Evolutionary conservation across 2,329 filamentous ascomycete genomes (phyloP).

Genomic region (Xylaria sp.): DNA sequence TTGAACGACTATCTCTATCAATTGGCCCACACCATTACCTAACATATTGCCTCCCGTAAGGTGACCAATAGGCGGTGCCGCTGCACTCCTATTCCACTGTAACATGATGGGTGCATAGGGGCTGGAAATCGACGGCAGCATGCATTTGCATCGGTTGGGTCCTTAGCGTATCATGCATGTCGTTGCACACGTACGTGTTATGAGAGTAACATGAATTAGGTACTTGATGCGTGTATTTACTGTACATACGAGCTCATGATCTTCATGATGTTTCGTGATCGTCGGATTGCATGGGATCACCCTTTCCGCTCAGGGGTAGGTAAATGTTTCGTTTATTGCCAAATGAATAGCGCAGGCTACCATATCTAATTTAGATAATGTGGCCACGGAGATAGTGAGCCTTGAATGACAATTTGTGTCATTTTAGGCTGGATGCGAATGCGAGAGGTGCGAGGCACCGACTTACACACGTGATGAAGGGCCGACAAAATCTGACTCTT

Average conservation of each 20-base stretch:
- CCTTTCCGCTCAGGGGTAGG: neutral
- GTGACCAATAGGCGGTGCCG: conserved; percentile 35
- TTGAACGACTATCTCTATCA: neutral
- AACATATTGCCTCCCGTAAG: conserved; percentile 22
- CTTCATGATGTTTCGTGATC: neutral
- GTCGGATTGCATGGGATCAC: neutral
- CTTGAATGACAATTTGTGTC: neutral
- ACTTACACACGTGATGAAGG: neutral
- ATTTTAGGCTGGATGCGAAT: neutral
- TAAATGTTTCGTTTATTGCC: neutral
- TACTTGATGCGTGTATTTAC: no score
- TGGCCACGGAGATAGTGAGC: neutral
- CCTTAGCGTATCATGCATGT: neutral
- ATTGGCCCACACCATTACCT: neutral
- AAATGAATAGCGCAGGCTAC: neutral
- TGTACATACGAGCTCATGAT: no score
- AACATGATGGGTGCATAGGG: conserved; percentile 27
- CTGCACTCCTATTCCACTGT: conserved; percentile 25
- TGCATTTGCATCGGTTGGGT: conserved; percentile 10
- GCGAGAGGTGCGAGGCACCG: neutral
- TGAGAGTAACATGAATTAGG: neutral
- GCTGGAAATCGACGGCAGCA: conserved; percentile 22
- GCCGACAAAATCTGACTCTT: neutral
- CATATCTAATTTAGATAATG: neutral
- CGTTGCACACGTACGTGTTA: conserved; percentile 8